Conservation (phyloP, 2,329 filamentous ascomycete genomes). For the Pezicula radicicola region DNA sequence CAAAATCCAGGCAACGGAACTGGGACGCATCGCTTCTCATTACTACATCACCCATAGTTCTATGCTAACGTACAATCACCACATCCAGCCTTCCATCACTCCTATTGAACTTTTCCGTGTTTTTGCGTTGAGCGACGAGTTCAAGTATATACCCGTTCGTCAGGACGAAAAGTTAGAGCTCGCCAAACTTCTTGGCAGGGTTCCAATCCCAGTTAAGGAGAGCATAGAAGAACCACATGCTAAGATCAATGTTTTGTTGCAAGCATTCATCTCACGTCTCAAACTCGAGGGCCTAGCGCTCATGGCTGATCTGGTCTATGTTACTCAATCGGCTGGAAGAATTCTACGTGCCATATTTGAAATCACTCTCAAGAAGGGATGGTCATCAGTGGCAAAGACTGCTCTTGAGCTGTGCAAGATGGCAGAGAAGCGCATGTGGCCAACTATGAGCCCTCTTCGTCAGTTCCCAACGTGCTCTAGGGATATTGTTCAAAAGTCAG, state of each 20-base stretch:
- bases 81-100: slow-evolving; percentile 89
- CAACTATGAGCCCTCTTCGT: slow-evolving; percentile 92
- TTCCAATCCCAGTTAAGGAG: slow-evolving; percentile 96
- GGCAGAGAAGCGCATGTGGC: slow-evolving; percentile 99
- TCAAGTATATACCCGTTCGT: slow-evolving; percentile 97
- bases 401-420: slow-evolving; percentile 96
- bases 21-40: slow-evolving; percentile 93
- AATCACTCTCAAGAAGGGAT: slow-evolving; percentile 95
- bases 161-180: slow-evolving; percentile 97
- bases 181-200: slow-evolving; percentile 82
- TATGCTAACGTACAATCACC: slow-evolving; percentile 95
- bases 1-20: slow-evolving; percentile 83
- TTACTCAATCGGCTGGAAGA: slow-evolving; percentile 95
- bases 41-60: slow-evolving; percentile 97
- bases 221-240: slow-evolving; percentile 94
- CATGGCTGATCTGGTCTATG: slow-evolving; percentile 98
- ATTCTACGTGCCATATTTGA: slow-evolving; percentile 95
- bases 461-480: slow-evolving; percentile 82
- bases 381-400: slow-evolving; percentile 88
- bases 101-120: slow-evolving; percentile 96
- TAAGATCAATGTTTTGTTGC: slow-evolving; percentile 96
- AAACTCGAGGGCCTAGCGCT: slow-evolving; percentile 91
- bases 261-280: slow-evolving; percentile 93
- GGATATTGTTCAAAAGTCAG: slow-evolving; percentile 87
- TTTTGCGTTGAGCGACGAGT: slow-evolving; percentile 93